Evolutionary conservation across 208 protist species (phyloP).

Genomic region (Sergeia podlipaevii): DNA sequence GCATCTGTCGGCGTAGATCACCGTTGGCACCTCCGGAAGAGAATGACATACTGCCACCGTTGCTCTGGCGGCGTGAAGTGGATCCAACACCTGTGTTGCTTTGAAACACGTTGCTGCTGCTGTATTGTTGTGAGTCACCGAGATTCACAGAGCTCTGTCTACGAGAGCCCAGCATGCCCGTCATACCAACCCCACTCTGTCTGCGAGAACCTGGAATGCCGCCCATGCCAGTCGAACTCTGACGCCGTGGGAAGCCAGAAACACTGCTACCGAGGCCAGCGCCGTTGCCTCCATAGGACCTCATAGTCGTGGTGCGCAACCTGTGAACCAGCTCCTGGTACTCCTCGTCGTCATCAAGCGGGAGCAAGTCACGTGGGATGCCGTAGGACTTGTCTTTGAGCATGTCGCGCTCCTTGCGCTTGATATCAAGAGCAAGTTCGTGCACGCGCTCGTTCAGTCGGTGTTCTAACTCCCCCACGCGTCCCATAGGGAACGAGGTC

Average conservation of each 20-base stretch:
- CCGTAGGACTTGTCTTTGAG: slow-evolving; percentile 17
- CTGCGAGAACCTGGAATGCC: slow-evolving; percentile 36
- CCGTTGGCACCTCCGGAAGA: slow-evolving; percentile 1
- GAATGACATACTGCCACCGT: slow-evolving; percentile 13
- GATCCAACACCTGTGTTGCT: slow-evolving; percentile 30
- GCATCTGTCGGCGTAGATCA: slow-evolving; percentile 24
- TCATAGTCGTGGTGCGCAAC: slow-evolving; percentile 35
- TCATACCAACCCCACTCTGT: slow-evolving; percentile 28
- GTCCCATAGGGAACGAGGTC: neutral
- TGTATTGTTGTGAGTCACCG: slow-evolving; percentile 26
- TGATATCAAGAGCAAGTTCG: slow-evolving; percentile 5
- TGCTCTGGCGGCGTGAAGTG: slow-evolving; percentile 14
- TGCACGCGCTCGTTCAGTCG: slow-evolving; percentile 14
- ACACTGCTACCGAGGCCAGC: slow-evolving; percentile 41
- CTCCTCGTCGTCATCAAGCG: neutral
- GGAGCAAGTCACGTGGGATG: slow-evolving; percentile 13
- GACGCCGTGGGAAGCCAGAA: slow-evolving; percentile 39
- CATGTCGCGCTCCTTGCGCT: slow-evolving; percentile 9
- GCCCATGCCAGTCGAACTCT: slow-evolving; percentile 18
- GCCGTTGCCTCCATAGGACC: slow-evolving; percentile 21
- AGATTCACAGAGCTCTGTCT: slow-evolving; percentile 37
- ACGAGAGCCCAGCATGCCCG: slow-evolving; percentile 40
- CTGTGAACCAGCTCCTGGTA: slow-evolving; percentile 19
- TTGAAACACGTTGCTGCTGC: slow-evolving; percentile 48
- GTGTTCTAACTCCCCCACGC: slow-evolving; percentile 11